phyloP scores from a whole-genome alignment of 2,329 filamentous ascomycete genomes.

The Fusarium liriodendri region DNA sequence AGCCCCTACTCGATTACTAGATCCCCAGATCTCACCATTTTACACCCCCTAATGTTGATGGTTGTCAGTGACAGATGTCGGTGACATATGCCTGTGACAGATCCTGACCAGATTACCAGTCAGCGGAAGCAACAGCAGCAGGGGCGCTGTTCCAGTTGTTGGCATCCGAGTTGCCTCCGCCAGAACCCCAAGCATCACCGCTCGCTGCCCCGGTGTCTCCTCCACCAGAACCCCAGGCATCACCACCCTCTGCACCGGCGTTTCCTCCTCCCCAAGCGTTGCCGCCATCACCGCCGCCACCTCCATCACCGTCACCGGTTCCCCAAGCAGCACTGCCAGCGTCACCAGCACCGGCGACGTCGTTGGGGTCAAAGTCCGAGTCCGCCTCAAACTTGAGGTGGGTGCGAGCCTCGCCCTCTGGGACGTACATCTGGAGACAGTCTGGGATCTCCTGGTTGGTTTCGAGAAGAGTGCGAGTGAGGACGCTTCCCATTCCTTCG shows the following conservation, averaged over 20 bases:
- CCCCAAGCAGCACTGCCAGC: constrained; percentile 33
- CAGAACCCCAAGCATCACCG: constrained; percentile 18
- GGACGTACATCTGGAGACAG: constrained; percentile 76
- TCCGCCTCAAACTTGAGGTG: constrained; percentile 67
- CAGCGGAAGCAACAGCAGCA: neutral
- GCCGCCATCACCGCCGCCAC: constrained; percentile 26
- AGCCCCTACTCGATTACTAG: neutral
- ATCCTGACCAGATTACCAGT: constrained; percentile 17
- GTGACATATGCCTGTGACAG: neutral
- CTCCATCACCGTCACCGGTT: constrained; percentile 19
- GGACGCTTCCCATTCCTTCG: constrained; percentile 74
- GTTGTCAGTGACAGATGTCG: neutral
- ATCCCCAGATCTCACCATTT: neutral
- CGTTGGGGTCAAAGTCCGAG: constrained; percentile 61
- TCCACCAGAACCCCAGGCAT: constrained; percentile 16
- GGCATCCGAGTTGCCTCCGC: neutral
- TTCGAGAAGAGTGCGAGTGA: constrained; percentile 87
- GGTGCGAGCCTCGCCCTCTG: constrained; percentile 61
- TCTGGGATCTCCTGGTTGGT: constrained; percentile 83
- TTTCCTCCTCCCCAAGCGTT: constrained; percentile 32
- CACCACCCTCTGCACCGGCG: constrained; percentile 11
- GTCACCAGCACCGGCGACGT: constrained; percentile 44
- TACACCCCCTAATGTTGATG: neutral
- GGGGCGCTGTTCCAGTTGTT: constrained; percentile 3
- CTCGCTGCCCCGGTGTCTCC: constrained; percentile 21